Percentiles rank a stretch among this genome's conserved stretches.
Evolutionary conservation across 2,329 filamentous ascomycete species (phyloP).

Genomic region (Xylaria sp.): DNA sequence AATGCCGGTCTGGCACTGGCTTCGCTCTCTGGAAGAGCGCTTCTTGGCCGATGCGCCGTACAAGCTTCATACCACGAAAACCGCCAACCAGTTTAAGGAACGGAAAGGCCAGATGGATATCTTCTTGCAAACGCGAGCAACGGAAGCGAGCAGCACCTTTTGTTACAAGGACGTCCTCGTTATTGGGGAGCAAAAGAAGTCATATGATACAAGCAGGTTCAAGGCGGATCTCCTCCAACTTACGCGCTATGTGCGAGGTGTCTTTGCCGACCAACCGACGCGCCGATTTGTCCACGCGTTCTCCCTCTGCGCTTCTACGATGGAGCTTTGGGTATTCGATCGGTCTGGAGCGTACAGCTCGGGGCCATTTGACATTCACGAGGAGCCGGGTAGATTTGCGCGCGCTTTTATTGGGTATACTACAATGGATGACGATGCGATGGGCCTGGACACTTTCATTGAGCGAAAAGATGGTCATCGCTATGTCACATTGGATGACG

Average conservation of each 20-base stretch:
- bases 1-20: conserved; percentile 5
- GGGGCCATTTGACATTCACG: conserved; percentile 3
- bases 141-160: background rate
- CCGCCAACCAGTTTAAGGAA: conserved; percentile 14
- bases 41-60: background rate
- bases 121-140: background rate
- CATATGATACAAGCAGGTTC: conserved; percentile 6
- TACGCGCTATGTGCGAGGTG: background rate
- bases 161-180: conserved; percentile 17
- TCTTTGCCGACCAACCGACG: conserved; percentile 17
- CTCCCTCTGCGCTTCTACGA: conserved; percentile 1
- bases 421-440: conserved; percentile 5
- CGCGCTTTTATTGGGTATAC: conserved; percentile 12
- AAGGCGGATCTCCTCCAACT: conserved; percentile 11
- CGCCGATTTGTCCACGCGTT: conserved; percentile 24
- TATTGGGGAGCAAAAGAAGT: conserved; percentile 8
- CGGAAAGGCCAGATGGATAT: conserved; percentile 15
- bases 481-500: background rate
- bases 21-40: conserved; percentile 2
- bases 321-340: conserved; percentile 22
- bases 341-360: conserved; percentile 10
- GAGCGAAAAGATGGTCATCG: background rate
- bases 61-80: conserved; percentile 10
- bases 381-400: conserved; percentile 10
- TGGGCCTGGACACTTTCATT: conserved; percentile 11